These are phyloP conservation scores for Tilletia caries DNA, from an alignment of 1,284 basidiomycete species.

Conservation along the genomic window DNA sequence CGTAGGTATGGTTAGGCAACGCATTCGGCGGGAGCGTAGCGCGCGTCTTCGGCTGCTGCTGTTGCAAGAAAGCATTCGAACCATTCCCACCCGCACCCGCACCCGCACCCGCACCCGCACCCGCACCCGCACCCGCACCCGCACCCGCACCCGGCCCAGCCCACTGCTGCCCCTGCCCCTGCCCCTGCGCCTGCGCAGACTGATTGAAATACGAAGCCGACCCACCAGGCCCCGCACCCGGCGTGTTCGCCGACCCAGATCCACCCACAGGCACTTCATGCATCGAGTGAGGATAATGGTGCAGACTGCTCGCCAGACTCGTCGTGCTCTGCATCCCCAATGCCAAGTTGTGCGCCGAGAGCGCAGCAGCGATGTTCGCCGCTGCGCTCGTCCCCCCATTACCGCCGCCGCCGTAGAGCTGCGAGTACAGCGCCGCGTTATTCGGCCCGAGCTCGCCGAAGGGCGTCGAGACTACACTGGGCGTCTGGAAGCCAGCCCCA, in stretches of 20 bases:
- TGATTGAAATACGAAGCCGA: background rate
- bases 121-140: background rate
- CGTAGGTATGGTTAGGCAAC: too few relatives aligned
- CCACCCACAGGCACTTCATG: conserved; percentile 4
- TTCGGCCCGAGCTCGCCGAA: background rate
- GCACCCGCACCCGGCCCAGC: background rate
- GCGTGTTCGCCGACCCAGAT: background rate
- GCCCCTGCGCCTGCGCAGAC: background rate
- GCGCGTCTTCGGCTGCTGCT: background rate
- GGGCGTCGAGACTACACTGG: background rate
- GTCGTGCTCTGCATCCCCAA: conserved; percentile 9
- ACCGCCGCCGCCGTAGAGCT: background rate
- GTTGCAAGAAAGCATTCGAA: background rate
- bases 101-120: background rate
- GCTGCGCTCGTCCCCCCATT: background rate
- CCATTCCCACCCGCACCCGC: background rate
- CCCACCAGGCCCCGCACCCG: background rate
- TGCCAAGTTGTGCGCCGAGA: background rate
- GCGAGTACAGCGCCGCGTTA: background rate
- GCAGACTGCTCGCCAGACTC: background rate
- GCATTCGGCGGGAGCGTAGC: background rate
- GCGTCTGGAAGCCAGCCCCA: background rate
- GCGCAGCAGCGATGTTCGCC: background rate
- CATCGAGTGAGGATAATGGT: conserved; percentile 10
- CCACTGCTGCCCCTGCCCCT: background rate